Percentiles rank a stretch among this genome's conserved stretches.
Evolutionary conservation across 805 yeast genomes (phyloP).

Genomic region (Zygosaccharomyces rouxii): DNA sequence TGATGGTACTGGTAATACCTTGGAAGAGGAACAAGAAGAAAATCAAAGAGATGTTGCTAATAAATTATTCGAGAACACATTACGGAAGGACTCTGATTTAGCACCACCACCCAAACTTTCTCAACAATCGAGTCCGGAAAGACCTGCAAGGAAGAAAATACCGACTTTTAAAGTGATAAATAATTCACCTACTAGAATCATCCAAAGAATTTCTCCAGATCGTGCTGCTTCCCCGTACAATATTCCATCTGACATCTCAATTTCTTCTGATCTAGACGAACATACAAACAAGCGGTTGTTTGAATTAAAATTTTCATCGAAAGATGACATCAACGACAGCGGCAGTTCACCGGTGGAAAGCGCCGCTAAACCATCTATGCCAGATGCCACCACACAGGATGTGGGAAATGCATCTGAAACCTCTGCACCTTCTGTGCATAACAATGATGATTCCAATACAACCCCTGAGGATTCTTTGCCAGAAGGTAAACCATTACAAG

Average conservation of each 20-base stretch:
- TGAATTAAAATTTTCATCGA: conserved; percentile 24
- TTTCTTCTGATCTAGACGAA: conserved; percentile 17
- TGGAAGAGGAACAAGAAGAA: neutral
- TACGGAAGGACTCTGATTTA: neutral
- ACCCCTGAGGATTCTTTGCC: conserved; percentile 10
- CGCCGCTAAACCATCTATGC: conserved; percentile 8
- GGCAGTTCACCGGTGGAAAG: conserved; percentile 14
- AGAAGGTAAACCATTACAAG: neutral
- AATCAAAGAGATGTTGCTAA: neutral
- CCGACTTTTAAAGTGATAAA: conserved; percentile 22
- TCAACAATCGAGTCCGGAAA: neutral
- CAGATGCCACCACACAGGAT: neutral
- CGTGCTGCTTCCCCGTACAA: conserved; percentile 10
- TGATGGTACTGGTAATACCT: neutral
- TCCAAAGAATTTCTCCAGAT: conserved; percentile 6
- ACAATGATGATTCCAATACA: conserved; percentile 9
- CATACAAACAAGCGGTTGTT: conserved; percentile 19
- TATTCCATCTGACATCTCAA: conserved; percentile 16
- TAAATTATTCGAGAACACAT: neutral
- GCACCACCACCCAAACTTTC: no score
- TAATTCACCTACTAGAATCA: conserved; percentile 22
- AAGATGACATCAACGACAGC: conserved; percentile 20
- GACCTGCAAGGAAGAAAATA: neutral
- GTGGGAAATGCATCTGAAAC: conserved; percentile 6
- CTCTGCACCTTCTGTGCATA: conserved; percentile 8